These are phyloP conservation scores for Paspalum notatum DNA, from an alignment of 176 grass and related monocot genomes.

Conservation along the genomic window DNA sequence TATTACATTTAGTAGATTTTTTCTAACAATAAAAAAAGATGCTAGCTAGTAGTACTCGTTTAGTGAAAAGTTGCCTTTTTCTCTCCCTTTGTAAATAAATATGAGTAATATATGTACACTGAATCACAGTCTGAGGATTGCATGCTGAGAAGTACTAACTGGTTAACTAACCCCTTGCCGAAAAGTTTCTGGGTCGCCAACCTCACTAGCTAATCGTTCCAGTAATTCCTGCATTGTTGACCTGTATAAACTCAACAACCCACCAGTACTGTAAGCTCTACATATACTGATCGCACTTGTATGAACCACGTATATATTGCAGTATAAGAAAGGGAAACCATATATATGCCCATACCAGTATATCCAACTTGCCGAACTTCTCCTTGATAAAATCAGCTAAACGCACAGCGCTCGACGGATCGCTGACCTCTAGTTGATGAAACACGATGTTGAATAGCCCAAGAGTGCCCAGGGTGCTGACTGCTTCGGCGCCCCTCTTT, in stretches of 20 bases:
- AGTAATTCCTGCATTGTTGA: slow-evolving; percentile 38
- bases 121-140: too few relatives aligned
- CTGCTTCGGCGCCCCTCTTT: slow-evolving; percentile 30
- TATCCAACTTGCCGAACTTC: slow-evolving; percentile 59
- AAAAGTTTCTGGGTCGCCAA: neutral
- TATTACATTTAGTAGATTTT: neutral
- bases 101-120: too few relatives aligned
- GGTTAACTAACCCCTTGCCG: neutral
- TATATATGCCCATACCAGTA: slow-evolving; percentile 19
- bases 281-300: too few relatives aligned
- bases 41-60: neutral
- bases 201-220: neutral
- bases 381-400: slow-evolving; percentile 45
- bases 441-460: slow-evolving; percentile 40
- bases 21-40: neutral
- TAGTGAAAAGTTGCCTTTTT: neutral
- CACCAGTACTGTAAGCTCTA: neutral
- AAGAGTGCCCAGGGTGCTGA: neutral
- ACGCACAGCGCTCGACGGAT: slow-evolving; percentile 32
- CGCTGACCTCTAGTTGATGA: slow-evolving; percentile 46
- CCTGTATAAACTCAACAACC: neutral
- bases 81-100: neutral
- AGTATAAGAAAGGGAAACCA: neutral
- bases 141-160: neutral
- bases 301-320: neutral